Evolutionary conservation across 768 basidiomycete genomes (phyloP).

Genomic region (Rubroboletus satanas): DNA sequence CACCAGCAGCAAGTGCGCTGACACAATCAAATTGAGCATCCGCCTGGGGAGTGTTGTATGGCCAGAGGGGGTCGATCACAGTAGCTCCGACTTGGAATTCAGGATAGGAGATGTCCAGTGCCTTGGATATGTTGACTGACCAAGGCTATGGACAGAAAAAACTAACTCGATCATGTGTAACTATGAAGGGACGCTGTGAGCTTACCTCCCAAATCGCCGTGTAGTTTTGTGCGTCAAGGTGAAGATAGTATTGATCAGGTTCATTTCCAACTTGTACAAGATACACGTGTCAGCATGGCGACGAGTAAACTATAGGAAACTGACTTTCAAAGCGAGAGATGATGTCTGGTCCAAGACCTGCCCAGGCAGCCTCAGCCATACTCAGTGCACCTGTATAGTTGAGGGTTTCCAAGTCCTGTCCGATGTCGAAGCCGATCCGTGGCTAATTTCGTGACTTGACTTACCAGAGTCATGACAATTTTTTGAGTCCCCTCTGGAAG

Average conservation of each 20-base stretch:
- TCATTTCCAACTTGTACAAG: constrained; percentile 46
- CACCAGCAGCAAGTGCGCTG: constrained; percentile 47
- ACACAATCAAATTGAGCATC: constrained; percentile 40
- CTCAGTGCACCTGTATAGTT: constrained; percentile 40
- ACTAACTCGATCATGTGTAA: not conserved
- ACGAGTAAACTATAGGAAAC: not conserved
- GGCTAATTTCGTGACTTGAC: not conserved
- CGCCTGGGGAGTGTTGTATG: constrained; percentile 41
- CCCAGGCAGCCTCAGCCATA: constrained; percentile 41
- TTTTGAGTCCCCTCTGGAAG: constrained; percentile 46
- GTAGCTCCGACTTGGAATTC: constrained; percentile 50
- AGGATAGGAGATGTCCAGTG: constrained; percentile 36
- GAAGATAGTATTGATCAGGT: constrained; percentile 45
- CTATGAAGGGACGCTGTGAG: not conserved
- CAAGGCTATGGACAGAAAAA: constrained; percentile 35
- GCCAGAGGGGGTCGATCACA: constrained; percentile 50
- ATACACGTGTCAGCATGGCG: not conserved
- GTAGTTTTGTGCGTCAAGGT: constrained; percentile 43
- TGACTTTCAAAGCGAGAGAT: constrained; percentile 46
- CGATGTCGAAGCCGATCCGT: not conserved
- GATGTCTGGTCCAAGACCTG: constrained; percentile 35
- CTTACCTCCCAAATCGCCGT: constrained; percentile 43
- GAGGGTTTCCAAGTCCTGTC: constrained; percentile 43
- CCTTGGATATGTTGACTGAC: constrained; percentile 46
- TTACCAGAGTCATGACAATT: constrained; percentile 44